Evolutionary conservation across 345 rosid species (phyloP), one percentile per base, ranked within the genome.

Genomic region (Nasturtium officinale): DNA sequence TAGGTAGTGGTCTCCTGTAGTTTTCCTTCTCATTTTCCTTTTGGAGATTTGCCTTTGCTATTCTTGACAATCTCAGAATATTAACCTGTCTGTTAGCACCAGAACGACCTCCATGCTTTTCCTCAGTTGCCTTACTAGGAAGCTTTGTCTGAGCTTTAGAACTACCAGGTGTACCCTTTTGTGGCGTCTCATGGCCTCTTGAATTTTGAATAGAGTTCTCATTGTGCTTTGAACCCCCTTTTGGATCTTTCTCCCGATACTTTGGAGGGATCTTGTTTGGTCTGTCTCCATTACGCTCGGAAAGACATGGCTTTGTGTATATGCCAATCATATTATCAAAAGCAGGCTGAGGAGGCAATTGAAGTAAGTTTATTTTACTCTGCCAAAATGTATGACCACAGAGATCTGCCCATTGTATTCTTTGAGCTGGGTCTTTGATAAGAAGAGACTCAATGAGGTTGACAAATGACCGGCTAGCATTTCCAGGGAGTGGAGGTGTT

Each of bases 11-110:
- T 80, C 97, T 86, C 43, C 99, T 74, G 56, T 95, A 95, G 76
- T 95, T 95, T 84, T 95, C 99, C 83, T 95, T 95, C 77, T 95
- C 97, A 66, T 91, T 95, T 83, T 95, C 99, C 85, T 81, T 90
- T 67, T 90, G 89, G 75, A 95, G 85, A 78, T 95, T 95, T 62
- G 83, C 81, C 80, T 87, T 95, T 52, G 94, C 99, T 76, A 95
- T 87, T 82, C 93, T 88, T 73, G 99, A 95, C 85, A 95, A 73
- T 80, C 99, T 87, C 74, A 95, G 61, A 77, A 95, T 88, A 81
- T 95, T 90, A 76, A 90, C 87, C 73, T 79, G 87, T 83, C 83
- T 88, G 46, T 78, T 71, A 77, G 86, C 85, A 81, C 77, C 38
- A 9, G 92, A 65, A 65, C 86, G 81, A 82, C 81, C 87, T 76